Percentiles rank a stretch among this genome's conserved stretches.
These are phyloP conservation scores for Backusella parvicylindrica DNA, from an alignment of 192 early-diverging fungal species.

Conservation along the genomic window DNA sequence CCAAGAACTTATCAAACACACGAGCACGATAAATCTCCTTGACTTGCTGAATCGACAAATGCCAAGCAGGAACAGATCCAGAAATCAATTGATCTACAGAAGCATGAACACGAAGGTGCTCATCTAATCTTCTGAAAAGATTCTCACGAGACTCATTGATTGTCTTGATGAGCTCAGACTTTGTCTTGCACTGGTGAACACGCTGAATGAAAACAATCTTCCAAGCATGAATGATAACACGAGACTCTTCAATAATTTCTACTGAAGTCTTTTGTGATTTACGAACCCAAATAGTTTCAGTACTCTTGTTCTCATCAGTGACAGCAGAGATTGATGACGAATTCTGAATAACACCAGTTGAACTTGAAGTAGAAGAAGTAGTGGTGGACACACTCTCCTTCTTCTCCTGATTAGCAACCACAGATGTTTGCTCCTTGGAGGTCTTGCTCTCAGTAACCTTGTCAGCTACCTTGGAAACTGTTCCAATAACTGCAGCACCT, in stretches of 20 bases:
- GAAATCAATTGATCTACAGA: slow-evolving; percentile 3
- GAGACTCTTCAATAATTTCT: slow-evolving; percentile 9
- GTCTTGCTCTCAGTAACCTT: background rate
- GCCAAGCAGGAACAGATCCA: slow-evolving; percentile 17
- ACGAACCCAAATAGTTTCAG: slow-evolving; percentile 6
- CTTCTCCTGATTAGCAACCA: background rate
- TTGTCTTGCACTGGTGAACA: slow-evolving; percentile 9
- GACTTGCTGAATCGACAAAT: slow-evolving; percentile 19
- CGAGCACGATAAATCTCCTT: slow-evolving; percentile 24
- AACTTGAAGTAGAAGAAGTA: background rate
- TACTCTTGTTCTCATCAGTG: background rate
- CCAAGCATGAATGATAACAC: slow-evolving; percentile 13
- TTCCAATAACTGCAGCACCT: slow-evolving; percentile 1
- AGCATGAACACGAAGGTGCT: slow-evolving; percentile 9
- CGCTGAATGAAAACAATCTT: slow-evolving; percentile 15
- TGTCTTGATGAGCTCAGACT: background rate
- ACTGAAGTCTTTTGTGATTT: background rate
- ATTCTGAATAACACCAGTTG: background rate
- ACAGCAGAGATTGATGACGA: background rate
- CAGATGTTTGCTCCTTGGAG: background rate
- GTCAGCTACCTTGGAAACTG: background rate
- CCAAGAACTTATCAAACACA: slow-evolving; percentile 15
- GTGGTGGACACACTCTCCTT: background rate
- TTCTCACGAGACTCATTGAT: slow-evolving; percentile 17
- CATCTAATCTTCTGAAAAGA: slow-evolving; percentile 13